Percentiles rank a stretch among this genome's conserved stretches.
Evolutionary conservation across 2,329 filamentous ascomycete genomes (phyloP).

Genomic region (Pseudopyrenochaeta lycopersici): DNA sequence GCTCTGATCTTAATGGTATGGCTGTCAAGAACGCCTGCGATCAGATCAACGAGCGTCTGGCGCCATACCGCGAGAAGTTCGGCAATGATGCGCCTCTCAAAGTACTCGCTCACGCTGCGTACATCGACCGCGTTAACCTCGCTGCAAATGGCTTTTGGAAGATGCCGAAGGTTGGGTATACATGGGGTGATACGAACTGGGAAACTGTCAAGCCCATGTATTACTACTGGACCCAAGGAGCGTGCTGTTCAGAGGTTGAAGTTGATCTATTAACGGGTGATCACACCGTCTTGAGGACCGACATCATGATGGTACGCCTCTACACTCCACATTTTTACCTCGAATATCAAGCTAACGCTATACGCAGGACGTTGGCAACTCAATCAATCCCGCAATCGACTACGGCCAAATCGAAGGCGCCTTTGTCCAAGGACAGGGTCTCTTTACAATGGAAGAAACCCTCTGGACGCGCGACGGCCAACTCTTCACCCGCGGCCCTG

Average conservation of each 20-base stretch:
- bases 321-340: background rate
- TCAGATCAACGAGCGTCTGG: conserved; percentile 85
- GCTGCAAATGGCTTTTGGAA: conserved; percentile 97
- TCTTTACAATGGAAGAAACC: conserved; percentile 80
- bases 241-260: conserved; percentile 87
- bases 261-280: conserved; percentile 91
- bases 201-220: conserved; percentile 72
- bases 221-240: conserved; percentile 93
- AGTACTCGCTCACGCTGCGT: conserved; percentile 85
- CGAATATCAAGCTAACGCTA: conserved; percentile 5
- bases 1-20: conserved; percentile 93
- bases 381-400: conserved; percentile 80
- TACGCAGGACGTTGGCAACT: conserved; percentile 77
- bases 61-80: conserved; percentile 83
- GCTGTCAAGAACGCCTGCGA: conserved; percentile 91
- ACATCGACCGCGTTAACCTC: conserved; percentile 93
- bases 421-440: conserved; percentile 79
- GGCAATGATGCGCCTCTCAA: conserved; percentile 81
- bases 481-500: conserved; percentile 69
- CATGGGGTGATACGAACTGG: conserved; percentile 69
- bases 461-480: conserved; percentile 73
- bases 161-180: conserved; percentile 93
- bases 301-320: conserved; percentile 81
- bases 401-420: conserved; percentile 85
- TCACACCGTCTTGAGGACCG: conserved; percentile 86